Percentiles rank a stretch among this genome's conserved stretches.
Conservation (phyloP, 1,284 basidiomycete species). For the Papiliotrema terrestris region DNA sequence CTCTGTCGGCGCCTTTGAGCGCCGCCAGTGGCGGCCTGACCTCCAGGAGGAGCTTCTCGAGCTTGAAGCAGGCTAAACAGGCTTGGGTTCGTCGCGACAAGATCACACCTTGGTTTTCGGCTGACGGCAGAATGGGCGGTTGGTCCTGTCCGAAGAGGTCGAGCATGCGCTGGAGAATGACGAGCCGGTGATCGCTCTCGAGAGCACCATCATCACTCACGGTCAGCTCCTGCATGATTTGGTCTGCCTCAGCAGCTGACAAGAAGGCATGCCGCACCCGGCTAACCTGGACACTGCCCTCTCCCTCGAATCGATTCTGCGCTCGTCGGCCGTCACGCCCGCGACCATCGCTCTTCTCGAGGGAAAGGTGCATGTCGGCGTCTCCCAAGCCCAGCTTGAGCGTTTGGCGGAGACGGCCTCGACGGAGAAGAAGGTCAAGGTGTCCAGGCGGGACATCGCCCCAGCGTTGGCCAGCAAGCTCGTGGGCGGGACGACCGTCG, state of each 20-base stretch:
- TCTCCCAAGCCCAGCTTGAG: conserved; percentile 64
- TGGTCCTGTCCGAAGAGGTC: conserved; percentile 59
- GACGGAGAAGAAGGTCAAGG: conserved; percentile 58
- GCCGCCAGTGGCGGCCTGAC: no score
- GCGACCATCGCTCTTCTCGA: conserved; percentile 85
- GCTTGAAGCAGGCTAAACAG: background rate
- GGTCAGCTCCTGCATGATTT: conserved; percentile 42
- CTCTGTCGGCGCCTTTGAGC: no score
- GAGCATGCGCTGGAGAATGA: conserved; percentile 63
- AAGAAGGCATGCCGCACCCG: conserved; percentile 67
- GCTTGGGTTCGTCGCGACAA: conserved; percentile 11
- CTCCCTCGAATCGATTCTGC: conserved; percentile 74
- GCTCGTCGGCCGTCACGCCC: conserved; percentile 71
- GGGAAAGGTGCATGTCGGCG: conserved; percentile 82
- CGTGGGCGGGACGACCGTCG: conserved; percentile 88
- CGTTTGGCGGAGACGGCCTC: conserved; percentile 63
- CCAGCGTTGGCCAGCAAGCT: conserved; percentile 64
- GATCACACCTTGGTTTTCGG: background rate
- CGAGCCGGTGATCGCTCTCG: conserved; percentile 53
- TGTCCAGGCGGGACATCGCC: conserved; percentile 84
- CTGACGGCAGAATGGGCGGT: conserved; percentile 23
- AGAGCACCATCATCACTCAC: conserved; percentile 87
- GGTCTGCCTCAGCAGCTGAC: conserved; percentile 12
- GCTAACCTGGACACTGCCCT: conserved; percentile 69
- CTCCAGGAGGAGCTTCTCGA: background rate